Conservation (phyloP, 768 basidiomycete species). For the Trametes sanguinea region DNA sequence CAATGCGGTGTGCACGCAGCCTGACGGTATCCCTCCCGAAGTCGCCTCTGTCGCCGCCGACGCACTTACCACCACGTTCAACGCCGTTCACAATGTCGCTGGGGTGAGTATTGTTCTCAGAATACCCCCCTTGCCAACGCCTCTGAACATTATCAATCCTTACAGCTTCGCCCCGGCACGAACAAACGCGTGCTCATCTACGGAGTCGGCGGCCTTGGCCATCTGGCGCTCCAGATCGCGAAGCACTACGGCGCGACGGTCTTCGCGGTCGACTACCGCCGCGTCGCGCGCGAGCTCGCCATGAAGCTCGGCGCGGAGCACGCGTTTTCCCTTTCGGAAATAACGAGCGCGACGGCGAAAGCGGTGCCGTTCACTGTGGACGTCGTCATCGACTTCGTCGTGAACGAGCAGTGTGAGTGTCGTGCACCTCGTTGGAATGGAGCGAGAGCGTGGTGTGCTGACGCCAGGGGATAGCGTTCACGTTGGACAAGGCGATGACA, state of each 20-base stretch:
- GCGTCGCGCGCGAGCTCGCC: constrained; percentile 27
- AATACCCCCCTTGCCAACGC: not conserved
- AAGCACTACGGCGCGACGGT: constrained; percentile 32
- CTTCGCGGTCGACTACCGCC: constrained; percentile 29
- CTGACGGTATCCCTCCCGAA: constrained; percentile 6
- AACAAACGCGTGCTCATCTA: constrained; percentile 12
- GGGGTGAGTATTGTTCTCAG: constrained; percentile 4
- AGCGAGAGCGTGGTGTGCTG: not conserved
- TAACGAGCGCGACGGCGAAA: constrained; percentile 12
- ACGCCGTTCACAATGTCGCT: constrained; percentile 12
- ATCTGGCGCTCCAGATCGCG: constrained; percentile 26
- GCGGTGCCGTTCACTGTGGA: constrained; percentile 26
- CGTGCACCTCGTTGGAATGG: not conserved
- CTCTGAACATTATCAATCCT: not conserved
- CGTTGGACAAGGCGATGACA: not conserved
- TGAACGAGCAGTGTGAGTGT: constrained; percentile 24
- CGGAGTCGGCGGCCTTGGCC: constrained; percentile 21
- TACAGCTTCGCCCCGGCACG: constrained; percentile 12
- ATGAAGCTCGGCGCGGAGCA: constrained; percentile 28
- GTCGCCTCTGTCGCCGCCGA: constrained; percentile 7
- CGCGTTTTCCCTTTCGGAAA: constrained; percentile 25
- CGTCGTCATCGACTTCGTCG: constrained; percentile 29
- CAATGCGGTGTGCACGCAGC: not conserved
- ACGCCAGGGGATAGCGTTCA: constrained; percentile 1
- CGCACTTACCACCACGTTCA: constrained; percentile 12